A percentile compares a stretch with the other conserved stretches of the same genome.
Evolutionary conservation across 2,329 filamentous ascomycete species (phyloP).

Genomic region (Byssoonygena ceratinophila): DNA sequence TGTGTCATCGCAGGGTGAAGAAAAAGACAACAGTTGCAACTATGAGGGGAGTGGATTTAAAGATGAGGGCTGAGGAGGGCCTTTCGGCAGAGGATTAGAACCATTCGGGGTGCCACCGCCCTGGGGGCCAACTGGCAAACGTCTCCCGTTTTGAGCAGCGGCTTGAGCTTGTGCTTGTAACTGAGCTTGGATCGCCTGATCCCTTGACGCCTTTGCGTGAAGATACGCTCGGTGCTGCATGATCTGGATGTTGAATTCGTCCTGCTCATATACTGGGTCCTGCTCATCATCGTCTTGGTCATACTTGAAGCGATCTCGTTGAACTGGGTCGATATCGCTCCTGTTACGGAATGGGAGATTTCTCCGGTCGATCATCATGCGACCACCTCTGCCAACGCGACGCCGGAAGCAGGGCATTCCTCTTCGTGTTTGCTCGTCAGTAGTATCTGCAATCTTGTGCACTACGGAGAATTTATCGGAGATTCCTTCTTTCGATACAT

Average conservation of each 20-base stretch:
- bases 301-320: slow-evolving; percentile 69
- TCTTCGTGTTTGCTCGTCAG: slow-evolving; percentile 33
- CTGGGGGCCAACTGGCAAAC: slow-evolving; percentile 27
- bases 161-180: slow-evolving; percentile 33
- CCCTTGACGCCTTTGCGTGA: slow-evolving; percentile 32
- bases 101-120: slow-evolving; percentile 1
- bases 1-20: slow-evolving; percentile 1
- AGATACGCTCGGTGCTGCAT: slow-evolving; percentile 48
- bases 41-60: slow-evolving; percentile 14
- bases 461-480: slow-evolving; percentile 29
- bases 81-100: slow-evolving; percentile 18
- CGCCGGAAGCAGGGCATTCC: slow-evolving; percentile 61
- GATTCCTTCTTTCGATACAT: slow-evolving; percentile 28
- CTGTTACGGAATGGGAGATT: slow-evolving; percentile 49
- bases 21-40: slow-evolving; percentile 9
- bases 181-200: slow-evolving; percentile 36
- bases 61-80: slow-evolving; percentile 18
- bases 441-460: slow-evolving; percentile 34
- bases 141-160: slow-evolving; percentile 21
- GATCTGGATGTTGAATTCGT: slow-evolving; percentile 52
- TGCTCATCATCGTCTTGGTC: slow-evolving; percentile 69
- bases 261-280: slow-evolving; percentile 61
- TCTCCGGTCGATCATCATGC: slow-evolving; percentile 79
- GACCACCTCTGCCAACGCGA: slow-evolving; percentile 71
- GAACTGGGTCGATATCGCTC: slow-evolving; percentile 39